Evolutionary conservation across 352 stramenopile species (phyloP), one percentile per base, ranked within the genome.

Genomic region (Phytophthora pini): DNA sequence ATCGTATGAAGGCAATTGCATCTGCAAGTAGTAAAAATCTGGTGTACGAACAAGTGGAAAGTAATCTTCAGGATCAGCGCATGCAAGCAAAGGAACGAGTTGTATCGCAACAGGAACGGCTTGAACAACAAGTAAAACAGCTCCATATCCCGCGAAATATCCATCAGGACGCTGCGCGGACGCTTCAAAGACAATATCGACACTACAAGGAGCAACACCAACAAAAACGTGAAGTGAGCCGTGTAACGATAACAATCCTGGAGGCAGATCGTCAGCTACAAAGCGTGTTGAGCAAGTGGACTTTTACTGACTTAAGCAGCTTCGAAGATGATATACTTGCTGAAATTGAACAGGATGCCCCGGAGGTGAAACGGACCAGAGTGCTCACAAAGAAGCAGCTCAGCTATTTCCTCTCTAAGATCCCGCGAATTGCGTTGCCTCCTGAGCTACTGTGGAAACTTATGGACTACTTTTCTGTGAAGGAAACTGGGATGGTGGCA

Each of bases 1-100:
- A 95, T 27, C 77, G 87, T 59, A 93, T 93, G 68, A 92, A 93
- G 49, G 68, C 77, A 12, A 88, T 93, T 31, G 83, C 80, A 2
- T 79, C 77, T 1, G 56, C 73, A 4, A 93, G 83, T 47, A 85
- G 71, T 43, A 86, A 89, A 40, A 93, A 82, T 50, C 44, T 90
- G 8, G 83, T 95, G 5, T 90, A 93, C 29, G 85, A 95, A 45
- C 69, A 89, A 43, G 43, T 92, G 17, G 79, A 87, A 44, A 84
- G 80, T 44, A 80, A 82, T 34, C 55, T 77, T 10, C 67, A 72
- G 36, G 60, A 80, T 41, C 62, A 71, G n/a, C 43, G 46, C 34
- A 29, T 62, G 13, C 56, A 82, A 15, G 15, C 17, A 27, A 49
- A 65, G 12, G 44, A 58, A 5, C 22, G 44, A 22, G 27, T 15